Evolutionary conservation across 2,329 filamentous ascomycete species (phyloP).

Genomic region (Clathrospora elynae): DNA sequence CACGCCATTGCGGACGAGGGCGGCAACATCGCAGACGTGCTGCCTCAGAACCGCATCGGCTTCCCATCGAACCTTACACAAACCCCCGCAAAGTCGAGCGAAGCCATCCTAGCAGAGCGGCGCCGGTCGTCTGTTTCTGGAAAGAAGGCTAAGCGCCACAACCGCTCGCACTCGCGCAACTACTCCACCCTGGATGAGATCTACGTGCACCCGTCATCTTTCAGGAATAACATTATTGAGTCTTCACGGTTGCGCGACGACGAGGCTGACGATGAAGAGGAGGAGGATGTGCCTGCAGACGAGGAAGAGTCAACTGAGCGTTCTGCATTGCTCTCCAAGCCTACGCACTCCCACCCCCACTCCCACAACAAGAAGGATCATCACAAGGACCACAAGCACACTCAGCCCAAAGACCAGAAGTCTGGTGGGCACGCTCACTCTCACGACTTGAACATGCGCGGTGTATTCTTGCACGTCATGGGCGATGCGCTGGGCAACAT

Average conservation of each 20-base stretch:
- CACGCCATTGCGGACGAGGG: constrained; percentile 59
- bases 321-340: constrained; percentile 45
- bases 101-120: constrained; percentile 19
- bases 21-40: constrained; percentile 65
- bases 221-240: constrained; percentile 89
- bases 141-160: constrained; percentile 60
- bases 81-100: constrained; percentile 21
- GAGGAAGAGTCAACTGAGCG: constrained; percentile 50
- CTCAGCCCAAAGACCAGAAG: constrained; percentile 68
- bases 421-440: constrained; percentile 71
- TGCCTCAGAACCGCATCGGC: constrained; percentile 66
- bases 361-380: constrained; percentile 34
- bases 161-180: constrained; percentile 61
- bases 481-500: constrained; percentile 86
- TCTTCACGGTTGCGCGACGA: constrained; percentile 69
- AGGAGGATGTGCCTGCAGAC: constrained; percentile 54
- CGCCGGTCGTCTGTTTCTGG: constrained; percentile 35
- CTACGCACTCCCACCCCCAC: constrained; percentile 23
- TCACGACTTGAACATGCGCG: constrained; percentile 95
- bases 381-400: constrained; percentile 81
- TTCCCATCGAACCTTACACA: constrained; percentile 45
- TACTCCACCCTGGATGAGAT: constrained; percentile 68
- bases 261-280: constrained; percentile 60
- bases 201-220: constrained; percentile 85
- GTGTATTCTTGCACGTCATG: constrained; percentile 71